Evolutionary conservation across 202 grass and related monocot genomes (phyloP), one percentile per base, ranked within the genome.

Genomic region (Dendrocalamus latiflorus): DNA sequence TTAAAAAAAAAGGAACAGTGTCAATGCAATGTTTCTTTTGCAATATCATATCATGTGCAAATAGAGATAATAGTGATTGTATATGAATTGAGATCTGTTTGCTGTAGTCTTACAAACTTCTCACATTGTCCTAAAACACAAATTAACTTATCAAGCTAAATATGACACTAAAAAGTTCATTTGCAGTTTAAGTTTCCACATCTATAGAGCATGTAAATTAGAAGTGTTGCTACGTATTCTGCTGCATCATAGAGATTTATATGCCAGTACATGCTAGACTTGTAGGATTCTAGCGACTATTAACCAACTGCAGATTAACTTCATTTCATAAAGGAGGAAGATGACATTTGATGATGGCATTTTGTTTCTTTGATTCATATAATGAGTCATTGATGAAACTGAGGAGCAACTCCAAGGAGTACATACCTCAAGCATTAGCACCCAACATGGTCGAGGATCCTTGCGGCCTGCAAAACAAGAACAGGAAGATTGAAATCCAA

Each of bases 361-460:
- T 65, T 45, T 74, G 50, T 58, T 58, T 42, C 5, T 65, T 71
- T 70, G 36, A 38, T 13, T 24, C n/a, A 59, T 59, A 50, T 6
- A 50, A 60, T 75, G 72, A 60, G 17, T 10, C 21, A 70, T 70
- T 36, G n/a, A 49, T 49, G 15, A 81, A 83, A 47, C 33, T 67
- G 22, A 76, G 44, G 55, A 70, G 48, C 34, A 84, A 76, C 17
- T 33, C 41, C 65, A 56, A 74, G 58, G 17, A 67, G 30, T 74
- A 77, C 22, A 75, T 89, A 95, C 95, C 95, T 98, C 95, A 44
- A 98, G 92, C 95, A 98, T 95, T 78, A 98, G 85, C 55, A 98
- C 92, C 92, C 95, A 98, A 83, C 95, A 95, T 70, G 91, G 87
- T 78, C 26, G 89, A 69, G 83, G 80, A 62, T 95, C 80, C 73